phyloP scores from a whole-genome alignment of 768 basidiomycete genomes.

The Lactarius akahatsu region DNA sequence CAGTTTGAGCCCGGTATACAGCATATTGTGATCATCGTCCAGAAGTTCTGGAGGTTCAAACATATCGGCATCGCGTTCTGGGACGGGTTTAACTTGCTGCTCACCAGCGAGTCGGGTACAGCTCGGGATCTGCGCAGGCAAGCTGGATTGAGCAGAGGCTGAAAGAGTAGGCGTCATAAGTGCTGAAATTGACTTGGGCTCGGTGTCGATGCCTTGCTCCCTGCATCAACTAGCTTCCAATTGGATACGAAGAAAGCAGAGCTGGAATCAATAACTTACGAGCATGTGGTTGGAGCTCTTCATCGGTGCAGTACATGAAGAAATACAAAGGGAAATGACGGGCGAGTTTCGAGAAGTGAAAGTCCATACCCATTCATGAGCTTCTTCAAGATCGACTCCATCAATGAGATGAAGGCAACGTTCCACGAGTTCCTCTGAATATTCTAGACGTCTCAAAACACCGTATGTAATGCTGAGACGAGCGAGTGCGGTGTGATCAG shows the following conservation, averaged over 20 bases:
- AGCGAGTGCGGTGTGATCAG: conserved; percentile 68
- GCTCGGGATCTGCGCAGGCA: not conserved
- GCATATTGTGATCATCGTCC: conserved; percentile 49
- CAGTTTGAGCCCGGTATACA: conserved; percentile 65
- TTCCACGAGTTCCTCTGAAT: conserved; percentile 63
- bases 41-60: conserved; percentile 8
- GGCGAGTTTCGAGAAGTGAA: not conserved
- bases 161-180: not conserved
- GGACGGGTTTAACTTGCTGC: not conserved
- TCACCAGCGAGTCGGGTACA: conserved; percentile 10
- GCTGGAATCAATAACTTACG: conserved; percentile 33
- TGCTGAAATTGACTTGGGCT: conserved; percentile 1
- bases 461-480: conserved; percentile 81
- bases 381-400: conserved; percentile 80
- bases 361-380: conserved; percentile 90
- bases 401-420: conserved; percentile 66
- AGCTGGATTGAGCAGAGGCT: conserved; percentile 7
- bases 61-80: not conserved
- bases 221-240: not conserved
- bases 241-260: not conserved
- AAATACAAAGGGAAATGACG: conserved; percentile 46
- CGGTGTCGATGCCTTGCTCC: conserved; percentile 8
- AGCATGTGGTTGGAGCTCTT: conserved; percentile 48
- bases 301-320: conserved; percentile 58
- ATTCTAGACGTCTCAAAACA: conserved; percentile 73